phyloP scores from a whole-genome alignment of 768 basidiomycete species.

The Mycena rosella region DNA sequence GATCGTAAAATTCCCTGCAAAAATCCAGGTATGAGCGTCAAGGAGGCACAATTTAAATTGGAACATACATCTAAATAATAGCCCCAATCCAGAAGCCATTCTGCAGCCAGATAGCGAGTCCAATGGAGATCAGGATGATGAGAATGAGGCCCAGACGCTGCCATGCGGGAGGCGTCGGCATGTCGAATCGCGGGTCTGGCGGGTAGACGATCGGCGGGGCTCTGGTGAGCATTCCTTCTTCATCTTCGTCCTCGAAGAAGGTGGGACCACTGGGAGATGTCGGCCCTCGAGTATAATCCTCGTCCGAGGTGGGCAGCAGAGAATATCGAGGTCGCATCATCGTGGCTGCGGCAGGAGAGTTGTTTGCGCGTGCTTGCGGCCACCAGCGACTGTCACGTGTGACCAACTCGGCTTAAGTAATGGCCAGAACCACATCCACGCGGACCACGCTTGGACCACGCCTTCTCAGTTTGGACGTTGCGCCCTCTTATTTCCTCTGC shows the following conservation, averaged over 20 bases:
- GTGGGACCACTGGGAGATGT: slow-evolving; percentile 2
- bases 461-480: no score
- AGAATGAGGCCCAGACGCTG: slow-evolving; percentile 33
- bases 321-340: slow-evolving; percentile 30
- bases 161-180: slow-evolving; percentile 24
- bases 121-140: slow-evolving; percentile 11
- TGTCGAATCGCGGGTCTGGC: slow-evolving; percentile 33
- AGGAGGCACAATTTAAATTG: no score
- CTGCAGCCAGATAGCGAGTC: slow-evolving; percentile 31
- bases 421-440: no score
- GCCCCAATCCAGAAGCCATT: slow-evolving; percentile 31
- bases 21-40: neutral
- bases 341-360: no score
- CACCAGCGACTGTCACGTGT: no score
- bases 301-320: slow-evolving; percentile 15
- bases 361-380: no score
- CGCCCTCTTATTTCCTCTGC: no score
- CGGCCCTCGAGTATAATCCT: neutral
- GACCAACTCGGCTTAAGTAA: no score
- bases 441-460: no score
- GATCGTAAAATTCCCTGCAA: no score
- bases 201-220: slow-evolving; percentile 23
- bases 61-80: neutral
- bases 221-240: slow-evolving; percentile 34
- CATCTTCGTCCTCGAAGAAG: slow-evolving; percentile 32